Evolutionary conservation across 192 early-diverging fungal genomes (phyloP).

Genomic region (Coemansia sp.): DNA sequence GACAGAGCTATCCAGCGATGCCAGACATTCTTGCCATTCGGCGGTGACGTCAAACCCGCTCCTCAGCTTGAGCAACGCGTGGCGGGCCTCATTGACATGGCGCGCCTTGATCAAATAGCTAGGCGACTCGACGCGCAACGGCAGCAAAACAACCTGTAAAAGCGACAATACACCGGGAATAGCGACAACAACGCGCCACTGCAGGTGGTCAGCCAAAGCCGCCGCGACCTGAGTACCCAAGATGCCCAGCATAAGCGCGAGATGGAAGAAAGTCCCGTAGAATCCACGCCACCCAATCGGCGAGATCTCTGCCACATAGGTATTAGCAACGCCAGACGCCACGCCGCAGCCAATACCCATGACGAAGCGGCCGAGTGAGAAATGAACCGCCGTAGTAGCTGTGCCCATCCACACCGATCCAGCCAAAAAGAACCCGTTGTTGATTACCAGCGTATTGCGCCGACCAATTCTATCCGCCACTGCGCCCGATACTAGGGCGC

Average conservation of each 20-base stretch:
- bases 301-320: constrained; percentile 73
- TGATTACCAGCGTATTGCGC: constrained; percentile 62
- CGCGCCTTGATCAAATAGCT: constrained; percentile 63
- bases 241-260: constrained; percentile 71
- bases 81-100: constrained; percentile 59
- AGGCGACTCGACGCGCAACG: constrained; percentile 66
- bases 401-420: constrained; percentile 63
- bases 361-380: constrained; percentile 69
- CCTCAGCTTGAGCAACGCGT: constrained; percentile 60
- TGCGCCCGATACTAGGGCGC: constrained; percentile 57
- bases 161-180: constrained; percentile 59
- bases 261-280: constrained; percentile 71
- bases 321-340: constrained; percentile 52
- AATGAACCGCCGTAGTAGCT: constrained; percentile 58
- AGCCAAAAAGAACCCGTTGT: constrained; percentile 67
- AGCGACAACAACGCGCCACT: constrained; percentile 69
- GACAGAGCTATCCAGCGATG: constrained; percentile 14
- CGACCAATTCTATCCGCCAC: constrained; percentile 60
- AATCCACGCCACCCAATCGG: constrained; percentile 65
- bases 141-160: constrained; percentile 59
- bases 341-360: constrained; percentile 70
- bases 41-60: constrained; percentile 58
- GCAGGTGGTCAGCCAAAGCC: constrained; percentile 50
- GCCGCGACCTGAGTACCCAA: constrained; percentile 63
- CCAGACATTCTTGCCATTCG: constrained; percentile 58